Evolutionary conservation across 208 protist genomes (phyloP), one percentile per base, ranked within the genome.

Genomic region (Acanthamoeba sp.): DNA sequence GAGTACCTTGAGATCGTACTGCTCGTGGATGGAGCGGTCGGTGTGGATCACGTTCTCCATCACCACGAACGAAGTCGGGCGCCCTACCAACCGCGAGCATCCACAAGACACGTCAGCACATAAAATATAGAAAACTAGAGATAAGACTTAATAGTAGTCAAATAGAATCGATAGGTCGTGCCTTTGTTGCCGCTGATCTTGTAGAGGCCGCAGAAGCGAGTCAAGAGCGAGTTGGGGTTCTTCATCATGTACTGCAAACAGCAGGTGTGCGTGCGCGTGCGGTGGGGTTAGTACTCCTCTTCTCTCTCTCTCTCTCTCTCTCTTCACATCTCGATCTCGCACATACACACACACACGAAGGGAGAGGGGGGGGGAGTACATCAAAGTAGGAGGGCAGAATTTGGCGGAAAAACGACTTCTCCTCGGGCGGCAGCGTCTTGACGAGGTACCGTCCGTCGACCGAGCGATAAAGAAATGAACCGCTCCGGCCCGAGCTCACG

Each of bases 21-120:
- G 88, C 24, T 73, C 64, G 42, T 93, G 36, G 64, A 93, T 57
- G 2, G 55, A 34, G 16, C 6, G 2, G 22, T 57, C 40, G 24
- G 88, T 48, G 42, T 52, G n/a, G 38, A 93, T 22, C 20, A 80
- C 88, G 29, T 93, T 93, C 40, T 78, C 88, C 88, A 93, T 93
- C 62, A 93, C 88, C 22, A 93, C 88, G 57, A 93, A 93, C 12
- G 32, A 45, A 1, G 45, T 57, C 32, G 32, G 14, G 4, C 45
- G 55, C 14, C 88, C 62, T 64, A 40, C 62, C 64, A 38, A 2
- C 14, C 27, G 82, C 1, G 29, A 69, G 9, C 6, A 69, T 69
- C n/a, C 14, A 9, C 22, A 6, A 62, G 42, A 87, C 22, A 87
- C 78, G 36, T 22, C 16, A 9, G 16, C 59, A 69, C 14, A 69